Evolutionary conservation across 305 asterid genomes (phyloP), one percentile per base, ranked within the genome.

Genomic region (Fraxinus latifolia): DNA sequence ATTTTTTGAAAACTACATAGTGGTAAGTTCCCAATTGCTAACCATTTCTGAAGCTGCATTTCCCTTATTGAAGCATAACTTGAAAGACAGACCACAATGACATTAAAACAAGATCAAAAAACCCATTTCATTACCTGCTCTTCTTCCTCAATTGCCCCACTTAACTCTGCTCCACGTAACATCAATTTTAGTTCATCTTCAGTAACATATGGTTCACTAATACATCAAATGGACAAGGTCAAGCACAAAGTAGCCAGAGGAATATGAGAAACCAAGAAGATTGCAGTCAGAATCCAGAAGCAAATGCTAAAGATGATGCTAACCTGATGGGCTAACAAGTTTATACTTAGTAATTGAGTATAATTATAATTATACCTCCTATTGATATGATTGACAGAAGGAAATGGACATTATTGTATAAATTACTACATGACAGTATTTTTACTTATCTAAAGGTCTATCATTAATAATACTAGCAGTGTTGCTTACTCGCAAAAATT

Each of bases 121-220:
- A 74, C 79, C 14, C 82, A 75, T 33, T 70, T 58, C 74, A 31
- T 67, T 87, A 95, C 98, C 97, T 96, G 99, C 83, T 95, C 99
- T 90, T 96, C 99, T 91, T 96, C 99, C 88, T 96, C 98, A 15
- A 96, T 96, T 79, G 99, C 99, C 37, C 99, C 99, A 37, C 99
- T 96, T 88, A 93, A 83, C 90, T 96, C 99, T 80, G 99, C 99
- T 85, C 98, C 99, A 2, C 98, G 94, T 84, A 96, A 84, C 99
- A 96, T 96, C 92, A 96, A 84, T 83, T 93, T 96, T 81, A 96
- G 90, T 91, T 96, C 99, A 80, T 96, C 99, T 87, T 96, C 99
- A 80, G 99, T 93, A 78, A 96, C 98, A 87, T 92, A 92, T 53
- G 98, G 99, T 80, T 96, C 99, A 81, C 99, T 96, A 80, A 77